Evolutionary conservation across 495 filamentous ascomycete species (phyloP), one percentile per base, ranked within the genome.

Genomic region (Acidiella bohemica): DNA sequence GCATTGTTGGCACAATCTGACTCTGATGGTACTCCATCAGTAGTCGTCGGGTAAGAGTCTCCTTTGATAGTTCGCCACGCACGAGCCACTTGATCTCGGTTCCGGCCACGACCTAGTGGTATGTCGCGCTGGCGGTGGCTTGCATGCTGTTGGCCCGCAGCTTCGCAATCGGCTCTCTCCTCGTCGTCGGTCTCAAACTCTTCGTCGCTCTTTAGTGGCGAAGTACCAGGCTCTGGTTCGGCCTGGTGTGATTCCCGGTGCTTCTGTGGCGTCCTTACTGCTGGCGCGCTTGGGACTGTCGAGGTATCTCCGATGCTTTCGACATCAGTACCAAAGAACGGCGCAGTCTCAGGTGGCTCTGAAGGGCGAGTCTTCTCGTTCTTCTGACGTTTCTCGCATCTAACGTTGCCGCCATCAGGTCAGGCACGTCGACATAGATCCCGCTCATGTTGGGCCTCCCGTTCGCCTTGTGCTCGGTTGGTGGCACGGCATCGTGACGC

Each of bases 241-340:
- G n/a, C n/a, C n/a, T n/a, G 20, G 9, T 24, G 18, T 25, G 4
- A 12, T 37, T 19, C 12, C n/a, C 25, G 34, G 11, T 11, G 34
- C n/a, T n/a, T n/a, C 14, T 8, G 11, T 19, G 21, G 16, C 13
- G 13, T 8, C 3, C 14, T 10, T 4, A 3, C 32, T 17, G 34
- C 22, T 20, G 30, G 21, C 6, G 30, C 20, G 24, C 43, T 46
- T 1, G 29, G 29, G 22, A 31, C 41, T 34, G 45, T 36, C 13
- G 53, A 56, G 0, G 53, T 53, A 19, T 54, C 49, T 6, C 29
- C 46, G 24, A 53, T 36, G 36, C 49, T 54, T 21, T 43, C 49
- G 36, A 38, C 44, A 46, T 59, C 56, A 26, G 56, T 59, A 27
- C 53, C 56, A 27, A 48, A 54, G 11, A 36, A 43, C 11, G 6